Evolutionary conservation across 108 stramenopile genomes (phyloP).

Genomic region (Pseudonitzschia multistriata): DNA sequence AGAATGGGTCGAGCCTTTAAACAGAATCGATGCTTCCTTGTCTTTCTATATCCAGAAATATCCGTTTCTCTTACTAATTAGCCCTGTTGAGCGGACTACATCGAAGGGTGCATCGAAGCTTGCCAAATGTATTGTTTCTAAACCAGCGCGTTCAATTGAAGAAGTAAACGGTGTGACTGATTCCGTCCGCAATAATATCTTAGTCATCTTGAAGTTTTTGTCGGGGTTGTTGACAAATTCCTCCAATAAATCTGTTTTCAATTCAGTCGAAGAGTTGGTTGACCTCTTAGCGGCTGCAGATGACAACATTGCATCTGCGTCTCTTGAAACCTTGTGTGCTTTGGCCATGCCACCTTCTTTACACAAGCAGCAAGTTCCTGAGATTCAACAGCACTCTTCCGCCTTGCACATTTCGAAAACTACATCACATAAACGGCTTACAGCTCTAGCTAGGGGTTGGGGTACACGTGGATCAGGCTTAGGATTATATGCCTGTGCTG

Average conservation of each 20-base stretch:
- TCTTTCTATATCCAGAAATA: slow-evolving; percentile 55
- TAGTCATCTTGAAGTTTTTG: slow-evolving; percentile 63
- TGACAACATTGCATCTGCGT: slow-evolving; percentile 56
- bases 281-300: slow-evolving; percentile 74
- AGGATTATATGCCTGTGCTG: slow-evolving; percentile 74
- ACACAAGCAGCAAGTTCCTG: slow-evolving; percentile 86
- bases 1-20: slow-evolving; percentile 79
- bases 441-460: slow-evolving; percentile 82
- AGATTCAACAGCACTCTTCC: slow-evolving; percentile 66
- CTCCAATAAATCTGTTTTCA: slow-evolving; percentile 80
- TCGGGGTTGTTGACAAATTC: slow-evolving; percentile 72
- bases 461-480: slow-evolving; percentile 77
- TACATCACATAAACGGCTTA: slow-evolving; percentile 54
- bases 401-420: slow-evolving; percentile 48
- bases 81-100: slow-evolving; percentile 37
- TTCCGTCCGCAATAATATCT: slow-evolving; percentile 31
- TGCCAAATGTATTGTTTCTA: slow-evolving; percentile 7
- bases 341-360: slow-evolving; percentile 76
- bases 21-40: slow-evolving; percentile 74
- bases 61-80: slow-evolving; percentile 57
- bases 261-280: slow-evolving; percentile 71
- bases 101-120: slow-evolving; percentile 14
- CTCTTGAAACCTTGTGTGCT: slow-evolving; percentile 54
- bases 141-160: slow-evolving; percentile 40
- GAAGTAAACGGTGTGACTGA: slow-evolving; percentile 46